Percentiles rank a stretch among this genome's conserved stretches.
Conservation (phyloP, 2,329 filamentous ascomycete genomes). For the Teratosphaeria viscida region DNA sequence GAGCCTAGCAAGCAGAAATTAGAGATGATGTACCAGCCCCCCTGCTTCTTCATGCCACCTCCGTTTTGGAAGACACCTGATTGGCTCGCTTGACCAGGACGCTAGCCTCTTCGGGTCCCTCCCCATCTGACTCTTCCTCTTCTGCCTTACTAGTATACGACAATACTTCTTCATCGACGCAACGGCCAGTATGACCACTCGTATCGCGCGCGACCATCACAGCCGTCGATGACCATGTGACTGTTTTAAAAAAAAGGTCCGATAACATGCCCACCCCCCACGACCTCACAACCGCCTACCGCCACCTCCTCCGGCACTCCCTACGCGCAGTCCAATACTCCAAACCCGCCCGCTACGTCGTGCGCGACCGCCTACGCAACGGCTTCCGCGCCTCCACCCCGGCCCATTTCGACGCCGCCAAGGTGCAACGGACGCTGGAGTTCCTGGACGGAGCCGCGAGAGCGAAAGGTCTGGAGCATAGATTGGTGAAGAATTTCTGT, state of each 20-base stretch:
- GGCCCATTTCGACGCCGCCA: slow-evolving; percentile 39
- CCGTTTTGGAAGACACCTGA: background rate
- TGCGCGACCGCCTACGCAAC: slow-evolving; percentile 41
- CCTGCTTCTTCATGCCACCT: background rate
- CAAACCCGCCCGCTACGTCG: slow-evolving; percentile 53
- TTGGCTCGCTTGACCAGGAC: background rate
- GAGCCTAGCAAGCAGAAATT: too few relatives aligned
- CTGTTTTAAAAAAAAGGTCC: too few relatives aligned
- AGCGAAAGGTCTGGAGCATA: slow-evolving; percentile 59
- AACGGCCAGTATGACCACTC: too few relatives aligned
- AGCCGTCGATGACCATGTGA: background rate
- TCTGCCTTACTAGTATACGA: background rate
- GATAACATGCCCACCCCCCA: background rate
- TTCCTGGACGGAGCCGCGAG: slow-evolving; percentile 58
- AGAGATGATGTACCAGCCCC: too few relatives aligned
- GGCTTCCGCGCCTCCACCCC: slow-evolving; percentile 44
- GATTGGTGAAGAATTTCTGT: slow-evolving; percentile 59
- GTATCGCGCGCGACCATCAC: too few relatives aligned
- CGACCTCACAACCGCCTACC: slow-evolving; percentile 39
- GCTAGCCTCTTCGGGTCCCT: background rate
- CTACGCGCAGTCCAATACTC: slow-evolving; percentile 65
- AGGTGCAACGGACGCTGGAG: slow-evolving; percentile 54
- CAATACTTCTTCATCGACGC: too few relatives aligned
- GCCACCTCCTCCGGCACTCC: slow-evolving; percentile 54
- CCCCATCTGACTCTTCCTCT: background rate